Evolutionary conservation across 768 basidiomycete species (phyloP), one percentile per base, ranked within the genome.

Genomic region (Suillus bovinus): DNA sequence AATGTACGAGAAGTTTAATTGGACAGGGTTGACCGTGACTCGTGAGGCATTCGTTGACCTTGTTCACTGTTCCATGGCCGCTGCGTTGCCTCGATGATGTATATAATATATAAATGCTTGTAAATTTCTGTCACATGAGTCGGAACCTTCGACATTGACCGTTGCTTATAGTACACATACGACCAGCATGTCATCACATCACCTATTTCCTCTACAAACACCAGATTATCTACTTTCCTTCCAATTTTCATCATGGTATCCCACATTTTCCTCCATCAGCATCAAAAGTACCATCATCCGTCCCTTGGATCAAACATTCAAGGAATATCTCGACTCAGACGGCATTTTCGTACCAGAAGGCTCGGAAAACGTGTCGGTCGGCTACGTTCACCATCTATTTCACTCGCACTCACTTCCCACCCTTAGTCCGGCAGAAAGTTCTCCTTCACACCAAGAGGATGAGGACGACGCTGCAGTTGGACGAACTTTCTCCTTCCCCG

Each of bases 171-270:
- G n/a, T n/a, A n/a, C n/a, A n/a, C n/a, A n/a, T n/a, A n/a, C n/a
- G n/a, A n/a, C n/a, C n/a, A n/a, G n/a, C n/a, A n/a, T n/a, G n/a
- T n/a, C n/a, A n/a, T n/a, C n/a, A n/a, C n/a, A n/a, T n/a, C n/a
- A n/a, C n/a, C n/a, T n/a, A n/a, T n/a, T n/a, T n/a, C 91, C 90
- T 24, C 42, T 67, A 2, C 74, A 82, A 39, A 80, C 82, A 3
- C 72, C 76, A 17, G 71, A 78, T 5, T 84, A 87, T 68, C 79
- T 93, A 60, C 79, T 89, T 16, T 78, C 84, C 4, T 94, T 92
- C 70, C 92, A 93, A 61, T 91, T 92, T 68, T 94, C 93, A 1
- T 84, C 84, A 4, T 96, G 94, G 94, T 93, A 93, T 69, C 85
- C 92, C 5, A 71, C 67, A 9, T 94, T 93, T 72, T 77, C 86